Percentiles rank a stretch among this genome's conserved stretches.
Evolutionary conservation across 129 eudicot species (phyloP).

Genomic region (Flaveria linearis): DNA sequence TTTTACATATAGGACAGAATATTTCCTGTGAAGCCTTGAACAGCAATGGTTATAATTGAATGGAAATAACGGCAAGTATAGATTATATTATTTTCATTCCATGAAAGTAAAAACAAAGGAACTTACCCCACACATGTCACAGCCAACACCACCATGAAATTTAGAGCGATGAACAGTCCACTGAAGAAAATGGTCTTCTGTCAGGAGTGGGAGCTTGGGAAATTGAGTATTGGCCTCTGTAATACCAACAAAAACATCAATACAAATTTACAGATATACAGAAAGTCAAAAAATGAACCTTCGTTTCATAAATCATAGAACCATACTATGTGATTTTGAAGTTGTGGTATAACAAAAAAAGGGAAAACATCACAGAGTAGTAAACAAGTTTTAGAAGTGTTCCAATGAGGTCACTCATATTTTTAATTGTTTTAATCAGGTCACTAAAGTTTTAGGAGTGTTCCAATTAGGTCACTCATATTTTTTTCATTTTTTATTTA

Average conservation of each 20-base stretch:
- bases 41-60: background rate
- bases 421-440: too few relatives aligned
- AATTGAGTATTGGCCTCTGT: slow-evolving; percentile 35
- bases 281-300: background rate
- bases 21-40: background rate
- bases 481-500: too few relatives aligned
- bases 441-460: too few relatives aligned
- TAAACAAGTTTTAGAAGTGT: too few relatives aligned
- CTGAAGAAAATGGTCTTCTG: slow-evolving; percentile 43
- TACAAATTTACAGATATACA: slow-evolving; percentile 10
- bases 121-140: slow-evolving; percentile 82
- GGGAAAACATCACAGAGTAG: too few relatives aligned
- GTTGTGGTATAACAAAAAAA: background rate
- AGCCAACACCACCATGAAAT: slow-evolving; percentile 57
- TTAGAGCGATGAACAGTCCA: slow-evolving; percentile 41
- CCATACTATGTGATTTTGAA: slow-evolving; percentile 11
- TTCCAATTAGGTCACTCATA: too few relatives aligned
- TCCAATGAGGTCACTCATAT: too few relatives aligned
- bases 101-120: background rate
- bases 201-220: slow-evolving; percentile 31
- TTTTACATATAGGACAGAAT: background rate
- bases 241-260: slow-evolving; percentile 41
- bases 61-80: background rate
- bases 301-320: background rate
- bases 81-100: background rate